A percentile compares a stretch with the other conserved stretches of the same genome.
Evolutionary conservation across 202 grass and related monocot species (phyloP).

Genomic region (Schoenoplectus tabernaemontani): DNA sequence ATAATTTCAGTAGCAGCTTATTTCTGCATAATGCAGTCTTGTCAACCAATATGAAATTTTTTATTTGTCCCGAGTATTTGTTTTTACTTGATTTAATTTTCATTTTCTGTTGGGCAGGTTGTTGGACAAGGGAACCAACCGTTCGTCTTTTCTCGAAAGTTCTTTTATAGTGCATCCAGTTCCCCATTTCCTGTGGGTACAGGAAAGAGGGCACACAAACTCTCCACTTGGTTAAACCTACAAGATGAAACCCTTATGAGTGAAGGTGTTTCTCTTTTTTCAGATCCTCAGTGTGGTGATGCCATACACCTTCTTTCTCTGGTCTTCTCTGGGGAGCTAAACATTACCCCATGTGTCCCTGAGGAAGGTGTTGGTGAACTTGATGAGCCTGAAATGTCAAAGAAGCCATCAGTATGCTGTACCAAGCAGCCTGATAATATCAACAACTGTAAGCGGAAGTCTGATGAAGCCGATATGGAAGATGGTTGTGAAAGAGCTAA

Average conservation of each 20-base stretch:
- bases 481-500: constrained; percentile 33
- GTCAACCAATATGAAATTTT: neutral
- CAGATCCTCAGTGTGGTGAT: constrained; percentile 88
- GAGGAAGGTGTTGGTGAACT: constrained; percentile 75
- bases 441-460: constrained; percentile 42
- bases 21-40: no score
- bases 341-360: constrained; percentile 60
- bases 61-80: constrained; percentile 4
- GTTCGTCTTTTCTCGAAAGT: constrained; percentile 65
- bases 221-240: constrained; percentile 56
- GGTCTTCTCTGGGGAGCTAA: constrained; percentile 46
- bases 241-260: constrained; percentile 44
- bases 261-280: constrained; percentile 44
- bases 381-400: constrained; percentile 67
- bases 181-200: constrained; percentile 91
- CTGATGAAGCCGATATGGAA: constrained; percentile 39
- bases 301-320: constrained; percentile 63
- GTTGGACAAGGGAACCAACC: constrained; percentile 64
- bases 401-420: neutral
- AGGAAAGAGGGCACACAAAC: constrained; percentile 58
- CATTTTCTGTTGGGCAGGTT: constrained; percentile 32
- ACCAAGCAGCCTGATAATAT: constrained; percentile 26
- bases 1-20: no score
- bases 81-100: constrained; percentile 9
- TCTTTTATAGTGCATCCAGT: constrained; percentile 62